Conservation (phyloP, 768 basidiomycete genomes). For the Cystoderma amianthinum region DNA sequence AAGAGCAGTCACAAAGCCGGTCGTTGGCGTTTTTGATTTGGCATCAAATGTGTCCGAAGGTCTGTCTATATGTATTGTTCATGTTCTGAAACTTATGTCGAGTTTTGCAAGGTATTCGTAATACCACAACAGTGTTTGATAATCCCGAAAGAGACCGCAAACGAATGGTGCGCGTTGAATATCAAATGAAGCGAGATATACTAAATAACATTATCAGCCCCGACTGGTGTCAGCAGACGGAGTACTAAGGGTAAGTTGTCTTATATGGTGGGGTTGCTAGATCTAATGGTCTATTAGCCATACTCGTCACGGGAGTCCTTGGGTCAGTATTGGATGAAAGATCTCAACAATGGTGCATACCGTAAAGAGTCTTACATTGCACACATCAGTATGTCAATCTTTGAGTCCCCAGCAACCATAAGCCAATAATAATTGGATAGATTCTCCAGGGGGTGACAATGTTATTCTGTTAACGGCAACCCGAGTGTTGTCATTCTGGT, state of each 20-base stretch:
- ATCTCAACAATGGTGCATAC: constrained; percentile 84
- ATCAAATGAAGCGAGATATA: no score
- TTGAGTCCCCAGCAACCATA: neutral
- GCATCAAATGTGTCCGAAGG: constrained; percentile 94
- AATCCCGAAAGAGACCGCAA: constrained; percentile 83
- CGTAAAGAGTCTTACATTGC: constrained; percentile 84
- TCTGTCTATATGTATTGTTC: constrained; percentile 15
- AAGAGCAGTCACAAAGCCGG: constrained; percentile 93
- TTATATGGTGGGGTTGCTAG: neutral
- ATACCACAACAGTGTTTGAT: constrained; percentile 98
- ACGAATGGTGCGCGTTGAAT: constrained; percentile 69
- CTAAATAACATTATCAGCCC: constrained; percentile 63
- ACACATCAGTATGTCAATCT: constrained; percentile 66
- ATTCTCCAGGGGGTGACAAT: constrained; percentile 73
- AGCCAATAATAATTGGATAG: constrained; percentile 29
- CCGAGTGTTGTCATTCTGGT: constrained; percentile 78
- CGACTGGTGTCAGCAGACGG: constrained; percentile 84
- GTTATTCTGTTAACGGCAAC: constrained; percentile 75
- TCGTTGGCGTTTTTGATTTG: constrained; percentile 93
- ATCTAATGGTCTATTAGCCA: constrained; percentile 40
- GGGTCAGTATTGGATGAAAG: constrained; percentile 97
- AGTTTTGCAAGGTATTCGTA: constrained; percentile 69
- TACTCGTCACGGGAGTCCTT: constrained; percentile 86
- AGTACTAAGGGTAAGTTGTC: constrained; percentile 64
- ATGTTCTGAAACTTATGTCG: neutral